phyloP scores from a whole-genome alignment of 441 rosid species.

The Euphorbia schlechtendalii region DNA sequence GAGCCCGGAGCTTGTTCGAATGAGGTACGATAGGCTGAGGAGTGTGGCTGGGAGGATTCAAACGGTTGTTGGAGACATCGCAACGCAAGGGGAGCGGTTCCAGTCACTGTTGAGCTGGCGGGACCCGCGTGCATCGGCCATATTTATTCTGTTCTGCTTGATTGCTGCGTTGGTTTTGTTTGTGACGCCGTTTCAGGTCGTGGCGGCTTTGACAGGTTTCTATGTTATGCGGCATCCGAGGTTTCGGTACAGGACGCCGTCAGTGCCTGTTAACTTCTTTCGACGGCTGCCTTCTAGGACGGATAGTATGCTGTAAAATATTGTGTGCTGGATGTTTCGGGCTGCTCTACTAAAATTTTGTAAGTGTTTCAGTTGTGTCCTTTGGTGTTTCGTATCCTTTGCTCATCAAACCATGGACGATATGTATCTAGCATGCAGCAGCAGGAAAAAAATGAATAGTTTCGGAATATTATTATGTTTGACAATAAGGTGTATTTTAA shows the following conservation, averaged over 20 bases:
- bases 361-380: conserved; percentile 12
- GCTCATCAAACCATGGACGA: not conserved
- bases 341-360: conserved; percentile 5
- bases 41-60: conserved; percentile 91
- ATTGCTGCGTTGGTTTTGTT: conserved; percentile 70
- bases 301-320: conserved; percentile 65
- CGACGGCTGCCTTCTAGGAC: conserved; percentile 80
- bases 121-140: conserved; percentile 79
- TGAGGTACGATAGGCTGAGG: conserved; percentile 86
- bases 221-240: conserved; percentile 85
- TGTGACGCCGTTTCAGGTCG: conserved; percentile 79
- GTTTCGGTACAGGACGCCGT: conserved; percentile 72
- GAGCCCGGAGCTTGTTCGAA: conserved; percentile 62
- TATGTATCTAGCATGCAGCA: conserved; percentile 13
- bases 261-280: conserved; percentile 83
- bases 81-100: conserved; percentile 84
- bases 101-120: conserved; percentile 91
- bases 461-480: not conserved
- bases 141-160: conserved; percentile 62
- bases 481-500: not conserved
- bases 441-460: not conserved
- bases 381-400: conserved; percentile 9
- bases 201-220: conserved; percentile 73
- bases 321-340: conserved; percentile 7
- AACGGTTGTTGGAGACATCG: conserved; percentile 82